These are phyloP conservation scores for Pythium dissotocum DNA, from an alignment of 352 stramenopile genomes.

Conservation along the genomic window DNA sequence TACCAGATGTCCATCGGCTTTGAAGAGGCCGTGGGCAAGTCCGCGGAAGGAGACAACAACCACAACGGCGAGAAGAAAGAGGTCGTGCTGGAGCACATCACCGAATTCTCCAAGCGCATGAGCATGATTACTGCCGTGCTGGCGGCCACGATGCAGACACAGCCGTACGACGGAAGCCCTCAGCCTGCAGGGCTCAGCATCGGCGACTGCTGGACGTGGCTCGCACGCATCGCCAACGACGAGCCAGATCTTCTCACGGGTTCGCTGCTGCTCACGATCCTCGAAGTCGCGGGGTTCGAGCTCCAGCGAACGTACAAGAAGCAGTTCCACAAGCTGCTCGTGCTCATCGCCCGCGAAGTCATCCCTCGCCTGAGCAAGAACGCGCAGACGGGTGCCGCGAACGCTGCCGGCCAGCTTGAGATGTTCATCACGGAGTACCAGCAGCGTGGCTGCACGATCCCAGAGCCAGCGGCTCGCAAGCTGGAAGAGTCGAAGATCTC, in stretches of 20 bases:
- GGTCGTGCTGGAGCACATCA: conserved; percentile 70
- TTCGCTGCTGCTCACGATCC: conserved; percentile 65
- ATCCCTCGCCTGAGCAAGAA: conserved; percentile 70
- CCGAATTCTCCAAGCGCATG: conserved; percentile 79
- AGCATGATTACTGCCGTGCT: conserved; percentile 74
- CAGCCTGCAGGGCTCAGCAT: conserved; percentile 56
- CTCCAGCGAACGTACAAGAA: conserved; percentile 62
- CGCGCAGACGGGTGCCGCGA: conserved; percentile 70
- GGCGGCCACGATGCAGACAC: conserved; percentile 70
- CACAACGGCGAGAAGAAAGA: conserved; percentile 42
- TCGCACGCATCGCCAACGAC: conserved; percentile 70
- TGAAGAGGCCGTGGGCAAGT: conserved; percentile 62
- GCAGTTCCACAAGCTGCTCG: conserved; percentile 79
- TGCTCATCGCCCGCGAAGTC: conserved; percentile 67
- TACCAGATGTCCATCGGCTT: conserved; percentile 73
- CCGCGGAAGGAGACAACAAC: conserved; percentile 42
- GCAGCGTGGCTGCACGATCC: conserved; percentile 50
- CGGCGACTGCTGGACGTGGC: conserved; percentile 72
- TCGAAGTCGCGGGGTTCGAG: conserved; percentile 79
- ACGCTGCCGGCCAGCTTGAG: conserved; percentile 69
- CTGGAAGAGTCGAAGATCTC: conserved; percentile 74
- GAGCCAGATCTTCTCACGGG: conserved; percentile 73
- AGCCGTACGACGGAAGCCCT: conserved; percentile 53
- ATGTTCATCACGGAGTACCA: conserved; percentile 78
- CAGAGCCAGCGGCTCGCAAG: conserved; percentile 62